Percentiles rank a stretch among this genome's conserved stretches.
phyloP scores from a whole-genome alignment of 306 rosid genomes.

The Ormosia emarginata region DNA sequence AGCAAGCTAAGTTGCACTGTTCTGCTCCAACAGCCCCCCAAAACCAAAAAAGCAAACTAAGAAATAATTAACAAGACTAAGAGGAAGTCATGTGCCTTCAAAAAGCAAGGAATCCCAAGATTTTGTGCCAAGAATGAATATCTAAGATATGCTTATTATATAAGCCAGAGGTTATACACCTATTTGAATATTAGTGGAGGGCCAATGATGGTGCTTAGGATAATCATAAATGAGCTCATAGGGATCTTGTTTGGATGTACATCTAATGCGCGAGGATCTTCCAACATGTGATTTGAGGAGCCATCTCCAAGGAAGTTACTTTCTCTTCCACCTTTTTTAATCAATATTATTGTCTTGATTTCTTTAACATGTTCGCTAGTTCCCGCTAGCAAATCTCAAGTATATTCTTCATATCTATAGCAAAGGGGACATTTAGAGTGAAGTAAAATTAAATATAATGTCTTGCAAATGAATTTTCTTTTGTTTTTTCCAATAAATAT shows the following conservation, averaged over 20 bases:
- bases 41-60: not conserved
- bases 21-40: not conserved
- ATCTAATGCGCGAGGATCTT: slow-evolving; percentile 29
- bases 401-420: slow-evolving; percentile 5
- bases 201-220: slow-evolving; percentile 44
- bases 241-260: slow-evolving; percentile 37
- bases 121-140: slow-evolving; percentile 28
- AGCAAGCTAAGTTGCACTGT: not conserved
- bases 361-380: slow-evolving; percentile 10
- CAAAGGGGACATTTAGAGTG: not conserved
- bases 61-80: slow-evolving; percentile 16
- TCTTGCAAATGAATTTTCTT: not conserved
- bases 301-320: slow-evolving; percentile 23
- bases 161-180: slow-evolving; percentile 24
- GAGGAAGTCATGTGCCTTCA: slow-evolving; percentile 26
- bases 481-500: not conserved
- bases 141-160: slow-evolving; percentile 24
- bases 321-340: not conserved
- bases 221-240: slow-evolving; percentile 30
- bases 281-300: slow-evolving; percentile 33
- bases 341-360: slow-evolving; percentile 5
- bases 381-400: not conserved
- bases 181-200: slow-evolving; percentile 28
- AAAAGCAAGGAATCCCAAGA: slow-evolving; percentile 32
- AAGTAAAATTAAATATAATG: not conserved